phyloP scores from a whole-genome alignment of 1,139 yeast species.

The Candida freyschussii region DNA sequence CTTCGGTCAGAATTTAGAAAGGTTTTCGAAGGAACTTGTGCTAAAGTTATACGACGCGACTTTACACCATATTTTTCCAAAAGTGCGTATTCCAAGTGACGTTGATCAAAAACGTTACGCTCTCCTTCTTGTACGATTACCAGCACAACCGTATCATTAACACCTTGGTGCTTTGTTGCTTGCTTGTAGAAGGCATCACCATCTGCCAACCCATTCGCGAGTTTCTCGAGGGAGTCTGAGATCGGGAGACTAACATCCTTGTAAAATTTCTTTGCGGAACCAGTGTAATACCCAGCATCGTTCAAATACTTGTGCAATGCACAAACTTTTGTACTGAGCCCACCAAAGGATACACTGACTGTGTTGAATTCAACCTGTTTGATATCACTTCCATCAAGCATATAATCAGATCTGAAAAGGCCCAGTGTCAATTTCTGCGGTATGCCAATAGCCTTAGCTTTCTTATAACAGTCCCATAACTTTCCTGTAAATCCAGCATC shows the following conservation, averaged over 20 bases:
- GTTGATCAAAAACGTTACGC: conserved; percentile 86
- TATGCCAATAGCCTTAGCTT: conserved; percentile 44
- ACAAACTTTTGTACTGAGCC: conserved; percentile 77
- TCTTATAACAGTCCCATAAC: conserved; percentile 54
- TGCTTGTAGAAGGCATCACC: conserved; percentile 55
- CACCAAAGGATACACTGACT: conserved; percentile 93
- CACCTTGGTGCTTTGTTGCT: conserved; percentile 9
- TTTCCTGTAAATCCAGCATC: conserved; percentile 82
- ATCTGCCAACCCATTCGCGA: conserved; percentile 68
- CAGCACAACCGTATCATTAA: conserved; percentile 48
- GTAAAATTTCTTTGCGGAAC: conserved; percentile 34
- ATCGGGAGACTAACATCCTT: conserved; percentile 52
- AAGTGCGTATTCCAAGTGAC: conserved; percentile 71
- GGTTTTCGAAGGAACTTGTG: conserved; percentile 47
- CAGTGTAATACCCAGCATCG: conserved; percentile 46
- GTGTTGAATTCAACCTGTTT: conserved; percentile 97
- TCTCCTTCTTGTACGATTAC: conserved; percentile 83
- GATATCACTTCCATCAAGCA: conserved; percentile 59
- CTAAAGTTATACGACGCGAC: conserved; percentile 63
- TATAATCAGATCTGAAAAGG: conserved; percentile 84
- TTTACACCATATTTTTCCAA: conserved; percentile 51
- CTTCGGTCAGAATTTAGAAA: conserved; percentile 39
- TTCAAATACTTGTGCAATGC: conserved; percentile 66
- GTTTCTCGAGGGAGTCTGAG: conserved; percentile 54
- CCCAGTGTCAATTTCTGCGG: conserved; percentile 77